Base-by-base conservation (phyloP, 2,329 filamentous ascomycete genomes). In the Claviceps monticola region DNA sequence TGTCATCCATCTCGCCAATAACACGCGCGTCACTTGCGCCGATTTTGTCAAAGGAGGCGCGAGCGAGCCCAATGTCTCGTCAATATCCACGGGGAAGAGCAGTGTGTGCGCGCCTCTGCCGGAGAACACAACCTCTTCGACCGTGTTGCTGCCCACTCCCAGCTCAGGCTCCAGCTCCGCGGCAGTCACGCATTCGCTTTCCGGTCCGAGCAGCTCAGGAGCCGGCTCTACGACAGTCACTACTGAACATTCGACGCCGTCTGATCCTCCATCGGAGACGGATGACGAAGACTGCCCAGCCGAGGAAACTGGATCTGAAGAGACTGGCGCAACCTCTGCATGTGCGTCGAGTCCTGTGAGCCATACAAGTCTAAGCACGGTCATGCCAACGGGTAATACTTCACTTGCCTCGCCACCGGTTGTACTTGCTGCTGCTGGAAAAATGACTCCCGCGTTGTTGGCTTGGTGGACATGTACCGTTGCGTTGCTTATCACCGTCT, bases 1-100 rank as follows among this genome's bases (percentile, higher is more conserved):
- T 53, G 80, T 83, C 49, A 60, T 86, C 54, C 82, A 86, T 68
- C 80, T 74, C 57, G 70, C 71, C 60, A 83, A 83, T 70, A 78
- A 72, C 64, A 82, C 79, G 1, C 76, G 82, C 56, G 74, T 84
- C 59, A 75, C 74, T 13, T 85, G 82, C 61, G 81, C 78, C 65
- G 82, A 81, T 71, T 83, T 84, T 62, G 46, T 55, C 46, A 50
- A 45, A 34, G 39, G 37, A 11, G 47, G 42, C 38, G 37, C 38
- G 29, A 16, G 19, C 29, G 4, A 50, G n/a, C 43, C 42, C 14
- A 14, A 13, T 36, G 21, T 11, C 14, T 45, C 48, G n/a, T 1
- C 29, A 34, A 4, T 34, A 11, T 11, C 43, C 6, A 13, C 36
- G 23, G 23, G 36, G n/a, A 2, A 34, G 9, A 47, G 23, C 2